Conservation (phyloP, 2,329 filamentous ascomycete genomes). For the Cladosporium cucumerinum region DNA sequence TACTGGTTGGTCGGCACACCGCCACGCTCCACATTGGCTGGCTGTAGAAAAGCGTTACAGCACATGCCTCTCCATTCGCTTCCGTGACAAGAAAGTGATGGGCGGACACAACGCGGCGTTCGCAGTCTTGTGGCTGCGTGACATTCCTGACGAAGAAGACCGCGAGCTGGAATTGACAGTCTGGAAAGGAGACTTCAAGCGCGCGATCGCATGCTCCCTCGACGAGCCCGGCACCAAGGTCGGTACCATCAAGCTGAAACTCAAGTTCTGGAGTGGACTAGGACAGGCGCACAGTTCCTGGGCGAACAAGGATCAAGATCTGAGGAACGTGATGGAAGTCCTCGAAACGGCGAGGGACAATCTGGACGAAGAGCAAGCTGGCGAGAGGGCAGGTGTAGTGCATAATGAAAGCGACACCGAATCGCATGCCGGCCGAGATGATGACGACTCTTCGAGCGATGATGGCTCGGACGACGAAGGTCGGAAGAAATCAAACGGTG, state of each 20-base stretch:
- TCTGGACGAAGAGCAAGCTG: constrained; percentile 39
- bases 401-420: constrained; percentile 16
- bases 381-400: constrained; percentile 27
- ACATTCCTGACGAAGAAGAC: constrained; percentile 67
- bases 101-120: constrained; percentile 59
- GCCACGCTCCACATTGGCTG: constrained; percentile 47
- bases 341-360: constrained; percentile 60
- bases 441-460: constrained; percentile 20
- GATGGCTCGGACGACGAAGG: constrained; percentile 21
- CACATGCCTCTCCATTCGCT: constrained; percentile 55
- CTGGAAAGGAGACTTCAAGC: constrained; percentile 63
- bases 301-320: constrained; percentile 53
- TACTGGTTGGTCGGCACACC: constrained; percentile 53
- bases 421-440: constrained; percentile 3
- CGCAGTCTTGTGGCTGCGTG: constrained; percentile 64
- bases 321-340: constrained; percentile 62
- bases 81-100: constrained; percentile 53
- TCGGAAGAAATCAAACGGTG: constrained; percentile 33
- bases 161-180: constrained; percentile 57
- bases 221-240: constrained; percentile 56
- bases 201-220: constrained; percentile 49
- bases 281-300: constrained; percentile 57
- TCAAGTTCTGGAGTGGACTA: constrained; percentile 61
- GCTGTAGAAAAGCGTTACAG: constrained; percentile 61
- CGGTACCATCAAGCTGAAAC: constrained; percentile 55